These are phyloP conservation scores for Scalesia atractyloides DNA, from an alignment of 129 eudicot genomes.

Conservation along the genomic window DNA sequence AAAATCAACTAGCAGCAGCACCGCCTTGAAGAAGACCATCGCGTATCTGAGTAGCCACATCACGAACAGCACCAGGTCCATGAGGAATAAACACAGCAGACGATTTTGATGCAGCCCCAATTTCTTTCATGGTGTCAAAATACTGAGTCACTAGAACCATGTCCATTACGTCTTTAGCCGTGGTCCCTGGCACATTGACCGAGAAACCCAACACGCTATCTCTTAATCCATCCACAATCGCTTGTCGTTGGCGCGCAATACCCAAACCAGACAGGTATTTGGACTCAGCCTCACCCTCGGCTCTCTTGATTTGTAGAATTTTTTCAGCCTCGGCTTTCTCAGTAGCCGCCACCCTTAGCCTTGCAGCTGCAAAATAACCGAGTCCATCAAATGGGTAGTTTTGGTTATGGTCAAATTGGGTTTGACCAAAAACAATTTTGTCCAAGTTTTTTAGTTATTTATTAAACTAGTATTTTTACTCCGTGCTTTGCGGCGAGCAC, in stretches of 20 bases:
- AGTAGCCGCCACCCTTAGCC: conserved; percentile 80
- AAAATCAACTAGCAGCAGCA: background rate
- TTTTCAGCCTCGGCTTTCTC: conserved; percentile 96
- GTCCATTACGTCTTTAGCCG: conserved; percentile 91
- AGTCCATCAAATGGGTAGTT: background rate
- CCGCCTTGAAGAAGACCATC: conserved; percentile 82
- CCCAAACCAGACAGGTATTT: conserved; percentile 84
- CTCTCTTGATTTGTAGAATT: conserved; percentile 77
- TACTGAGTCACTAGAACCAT: conserved; percentile 93
- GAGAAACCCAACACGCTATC: conserved; percentile 92
- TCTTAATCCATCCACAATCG: conserved; percentile 85
- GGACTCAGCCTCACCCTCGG: conserved; percentile 92
- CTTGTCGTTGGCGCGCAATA: conserved; percentile 92
- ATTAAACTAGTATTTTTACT: too few species aligned
- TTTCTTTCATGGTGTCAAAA: conserved; percentile 91
- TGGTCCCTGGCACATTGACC: conserved; percentile 80
- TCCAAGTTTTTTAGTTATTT: background rate
- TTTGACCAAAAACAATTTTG: background rate
- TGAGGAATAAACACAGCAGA: conserved; percentile 86
- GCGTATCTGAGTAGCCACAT: conserved; percentile 86
- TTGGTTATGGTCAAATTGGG: background rate
- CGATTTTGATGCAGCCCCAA: conserved; percentile 82
- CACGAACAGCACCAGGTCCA: conserved; percentile 91
- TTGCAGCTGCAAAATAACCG: conserved; percentile 53
- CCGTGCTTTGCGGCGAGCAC: too few species aligned